Evolutionary conservation across 2,329 filamentous ascomycete species (phyloP).

Genomic region (Exophiala mesophila): DNA sequence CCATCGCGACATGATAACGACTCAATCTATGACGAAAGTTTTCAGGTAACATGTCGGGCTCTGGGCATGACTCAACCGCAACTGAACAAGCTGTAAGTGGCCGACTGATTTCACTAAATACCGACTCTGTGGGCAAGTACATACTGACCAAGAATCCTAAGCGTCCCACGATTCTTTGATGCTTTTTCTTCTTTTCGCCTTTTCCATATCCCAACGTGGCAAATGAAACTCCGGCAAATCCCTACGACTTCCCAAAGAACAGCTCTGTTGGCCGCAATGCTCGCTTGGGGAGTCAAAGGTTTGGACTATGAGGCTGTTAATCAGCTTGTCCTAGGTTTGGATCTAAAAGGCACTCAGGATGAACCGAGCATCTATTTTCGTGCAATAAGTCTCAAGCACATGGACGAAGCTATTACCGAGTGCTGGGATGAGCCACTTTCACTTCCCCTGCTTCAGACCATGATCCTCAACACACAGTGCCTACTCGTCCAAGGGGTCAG

Average conservation of each 20-base stretch:
- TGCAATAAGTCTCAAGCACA: conserved; percentile 24
- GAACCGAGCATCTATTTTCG: conserved; percentile 21
- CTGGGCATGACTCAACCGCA: conserved; percentile 10
- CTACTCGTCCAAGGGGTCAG: conserved; percentile 35
- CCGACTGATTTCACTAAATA: no score
- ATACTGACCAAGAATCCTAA: no score
- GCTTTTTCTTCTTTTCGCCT: conserved; percentile 33
- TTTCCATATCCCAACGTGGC: conserved; percentile 30
- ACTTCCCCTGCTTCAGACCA: conserved; percentile 35
- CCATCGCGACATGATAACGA: background rate
- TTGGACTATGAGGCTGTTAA: conserved; percentile 8
- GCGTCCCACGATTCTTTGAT: conserved; percentile 24
- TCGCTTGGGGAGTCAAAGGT: conserved; percentile 27
- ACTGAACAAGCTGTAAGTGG: conserved; percentile 6
- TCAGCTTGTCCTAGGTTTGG: conserved; percentile 5
- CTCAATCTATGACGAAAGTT: conserved; percentile 3
- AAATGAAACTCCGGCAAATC: conserved; percentile 25
- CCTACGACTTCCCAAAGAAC: conserved; percentile 17
- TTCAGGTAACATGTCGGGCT: conserved; percentile 5
- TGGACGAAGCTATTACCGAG: conserved; percentile 31
- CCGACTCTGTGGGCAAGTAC: no score
- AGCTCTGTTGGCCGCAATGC: conserved; percentile 32
- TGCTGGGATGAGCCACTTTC: conserved; percentile 33
- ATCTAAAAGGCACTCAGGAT: conserved; percentile 21
- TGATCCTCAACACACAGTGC: conserved; percentile 33